These are phyloP conservation scores for Xerocomus subilludens DNA, from an alignment of 1,284 basidiomycete genomes.

Conservation along the genomic window DNA sequence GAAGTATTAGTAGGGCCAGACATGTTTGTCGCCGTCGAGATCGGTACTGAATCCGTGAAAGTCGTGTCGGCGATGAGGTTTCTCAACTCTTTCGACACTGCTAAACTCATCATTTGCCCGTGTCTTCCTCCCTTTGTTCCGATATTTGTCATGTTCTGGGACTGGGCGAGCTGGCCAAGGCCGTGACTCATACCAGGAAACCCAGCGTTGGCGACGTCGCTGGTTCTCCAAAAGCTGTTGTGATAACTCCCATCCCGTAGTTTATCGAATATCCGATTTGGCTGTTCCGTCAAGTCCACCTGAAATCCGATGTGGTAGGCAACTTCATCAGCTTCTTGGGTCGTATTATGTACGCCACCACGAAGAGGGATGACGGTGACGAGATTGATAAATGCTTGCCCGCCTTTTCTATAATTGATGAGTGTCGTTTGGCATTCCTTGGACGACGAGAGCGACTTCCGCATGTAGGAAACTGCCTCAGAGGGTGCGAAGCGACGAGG, in stretches of 20 bases:
- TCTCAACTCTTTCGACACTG: slow-evolving; percentile 59
- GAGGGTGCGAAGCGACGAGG: slow-evolving; percentile 74
- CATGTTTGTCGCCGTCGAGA: slow-evolving; percentile 52
- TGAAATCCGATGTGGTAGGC: slow-evolving; percentile 94
- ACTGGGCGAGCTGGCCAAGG: slow-evolving; percentile 31
- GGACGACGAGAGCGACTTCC: slow-evolving; percentile 71
- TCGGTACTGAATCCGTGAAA: slow-evolving; percentile 56
- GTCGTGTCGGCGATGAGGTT: slow-evolving; percentile 54
- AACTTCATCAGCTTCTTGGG: slow-evolving; percentile 67
- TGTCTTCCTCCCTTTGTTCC: slow-evolving; percentile 49
- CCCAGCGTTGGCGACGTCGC: background rate
- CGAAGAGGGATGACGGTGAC: slow-evolving; percentile 86
- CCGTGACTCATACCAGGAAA: slow-evolving; percentile 8
- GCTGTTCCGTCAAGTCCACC: slow-evolving; percentile 89
- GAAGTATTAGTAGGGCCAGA: slow-evolving; percentile 39
- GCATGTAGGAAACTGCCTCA: slow-evolving; percentile 76
- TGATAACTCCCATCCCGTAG: slow-evolving; percentile 78
- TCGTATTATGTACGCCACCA: slow-evolving; percentile 67
- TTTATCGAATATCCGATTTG: slow-evolving; percentile 82
- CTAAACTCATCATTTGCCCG: slow-evolving; percentile 53
- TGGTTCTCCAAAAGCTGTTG: slow-evolving; percentile 52
- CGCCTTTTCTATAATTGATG: slow-evolving; percentile 90
- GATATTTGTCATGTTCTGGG: slow-evolving; percentile 40
- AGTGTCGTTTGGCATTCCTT: slow-evolving; percentile 91
- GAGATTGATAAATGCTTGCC: slow-evolving; percentile 88